A percentile compares a stretch with the other conserved stretches of the same genome.
phyloP scores from a whole-genome alignment of 768 basidiomycete genomes.

The Mycena capillaripes region DNA sequence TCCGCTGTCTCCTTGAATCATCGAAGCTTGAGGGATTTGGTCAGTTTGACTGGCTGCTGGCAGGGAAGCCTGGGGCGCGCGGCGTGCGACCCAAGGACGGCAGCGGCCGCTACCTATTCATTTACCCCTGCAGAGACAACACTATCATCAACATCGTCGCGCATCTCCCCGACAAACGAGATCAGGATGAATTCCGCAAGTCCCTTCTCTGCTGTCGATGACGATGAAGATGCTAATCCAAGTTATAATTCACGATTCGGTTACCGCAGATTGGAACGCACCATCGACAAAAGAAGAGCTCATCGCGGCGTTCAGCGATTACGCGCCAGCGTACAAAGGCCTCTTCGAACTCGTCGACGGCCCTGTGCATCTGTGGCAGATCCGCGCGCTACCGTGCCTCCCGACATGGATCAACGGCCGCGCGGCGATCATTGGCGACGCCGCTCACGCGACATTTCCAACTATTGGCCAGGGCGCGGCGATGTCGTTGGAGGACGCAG shows the following conservation, averaged over 20 bases:
- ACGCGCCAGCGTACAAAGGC: not conserved
- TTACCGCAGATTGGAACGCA: not conserved
- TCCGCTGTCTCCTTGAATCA: slow-evolving; percentile 16
- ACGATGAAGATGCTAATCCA: not conserved
- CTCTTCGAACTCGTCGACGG: slow-evolving; percentile 2
- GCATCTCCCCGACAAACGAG: not conserved
- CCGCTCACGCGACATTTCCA: slow-evolving; percentile 7
- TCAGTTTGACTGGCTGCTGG: not conserved
- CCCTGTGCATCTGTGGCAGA: slow-evolving; percentile 7
- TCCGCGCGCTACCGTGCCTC: not conserved
- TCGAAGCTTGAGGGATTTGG: not conserved
- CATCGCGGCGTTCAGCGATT: not conserved
- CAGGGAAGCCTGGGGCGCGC: not conserved
- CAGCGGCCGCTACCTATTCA: not conserved
- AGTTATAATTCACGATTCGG: not conserved
- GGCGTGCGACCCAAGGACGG: not conserved
- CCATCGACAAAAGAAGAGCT: not conserved
- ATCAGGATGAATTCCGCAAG: not conserved
- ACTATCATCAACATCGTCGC: not conserved
- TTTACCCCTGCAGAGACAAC: not conserved
- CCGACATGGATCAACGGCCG: slow-evolving; percentile 5
- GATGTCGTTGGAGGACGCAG: slow-evolving; percentile 14
- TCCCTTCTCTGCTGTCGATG: not conserved
- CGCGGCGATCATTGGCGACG: not conserved
- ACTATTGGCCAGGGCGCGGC: slow-evolving; percentile 14